Evolutionary conservation across 2,329 filamentous ascomycete genomes (phyloP), one percentile per base, ranked within the genome.

Genomic region (Aspergillus costaricaensis): DNA sequence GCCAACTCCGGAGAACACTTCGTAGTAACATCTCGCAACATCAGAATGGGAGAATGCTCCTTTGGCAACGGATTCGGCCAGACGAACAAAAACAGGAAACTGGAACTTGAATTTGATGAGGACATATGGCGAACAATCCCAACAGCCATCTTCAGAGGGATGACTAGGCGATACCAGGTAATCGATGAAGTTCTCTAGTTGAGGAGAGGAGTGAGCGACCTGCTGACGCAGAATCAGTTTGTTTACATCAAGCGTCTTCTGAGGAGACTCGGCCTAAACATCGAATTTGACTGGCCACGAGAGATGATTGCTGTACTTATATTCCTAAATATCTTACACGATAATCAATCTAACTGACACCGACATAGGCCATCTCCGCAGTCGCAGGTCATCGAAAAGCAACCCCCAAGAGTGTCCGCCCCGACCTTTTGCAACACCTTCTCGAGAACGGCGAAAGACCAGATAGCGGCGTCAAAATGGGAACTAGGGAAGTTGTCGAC

Each of bases 261-360:
- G 9, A 19, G 55, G 15, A 25, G 27, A 9, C 21, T 41, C 4
- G 47, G 55, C 6, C 8, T 58, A 3, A 36, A 58, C 19, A 6
- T 58, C 19, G n/a, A 41, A 14, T 58, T 58, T 19, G 55, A 58
- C 27, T 58, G 55, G 55, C 55, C 55, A 9, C n/a, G 25, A 9
- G 55, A 50, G 25, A 58, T 58, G 55, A 58, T 44, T 14, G n/a
- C 17, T 17, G 55, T 58, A n/a, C n/a, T n/a, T n/a, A n/a, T n/a
- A n/a, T n/a, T n/a, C n/a, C n/a, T n/a, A n/a, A n/a, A n/a, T n/a
- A n/a, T n/a, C n/a, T n/a, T n/a, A n/a, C n/a, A n/a, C n/a, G n/a
- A n/a, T n/a, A n/a, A n/a, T n/a, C 21, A 19, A 30, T 3, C 2
- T 12, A 9, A 14, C n/a, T n/a, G 21, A 47, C 5, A 56, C 2